A percentile compares a stretch with the other conserved stretches of the same genome.
These are phyloP conservation scores for Lactarius hatsudake DNA, from an alignment of 768 basidiomycete species.

Conservation along the genomic window DNA sequence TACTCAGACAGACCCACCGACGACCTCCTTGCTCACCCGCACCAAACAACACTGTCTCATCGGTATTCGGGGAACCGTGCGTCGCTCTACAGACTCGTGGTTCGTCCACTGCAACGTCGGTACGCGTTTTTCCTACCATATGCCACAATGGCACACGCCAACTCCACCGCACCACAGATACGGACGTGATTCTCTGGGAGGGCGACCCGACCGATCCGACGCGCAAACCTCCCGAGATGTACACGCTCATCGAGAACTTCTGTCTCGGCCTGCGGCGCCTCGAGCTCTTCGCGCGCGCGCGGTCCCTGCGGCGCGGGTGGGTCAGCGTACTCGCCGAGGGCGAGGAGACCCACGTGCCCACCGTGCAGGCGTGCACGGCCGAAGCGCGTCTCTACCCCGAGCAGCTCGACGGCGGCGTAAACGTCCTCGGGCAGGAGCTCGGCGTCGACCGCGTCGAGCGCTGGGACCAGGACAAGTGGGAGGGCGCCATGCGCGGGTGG, in stretches of 20 bases:
- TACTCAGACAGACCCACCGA: constrained; percentile 75
- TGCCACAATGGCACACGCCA: not conserved
- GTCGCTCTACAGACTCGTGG: constrained; percentile 91
- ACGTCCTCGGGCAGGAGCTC: constrained; percentile 30
- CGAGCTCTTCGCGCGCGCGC: constrained; percentile 77
- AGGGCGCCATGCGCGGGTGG: constrained; percentile 54
- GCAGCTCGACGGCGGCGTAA: constrained; percentile 38
- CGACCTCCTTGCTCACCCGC: constrained; percentile 79
- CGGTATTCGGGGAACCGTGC: constrained; percentile 95
- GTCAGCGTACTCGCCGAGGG: constrained; percentile 75
- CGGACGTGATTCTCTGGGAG: constrained; percentile 97
- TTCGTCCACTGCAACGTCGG: constrained; percentile 99
- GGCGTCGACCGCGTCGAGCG: constrained; percentile 36
- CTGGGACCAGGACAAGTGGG: constrained; percentile 68
- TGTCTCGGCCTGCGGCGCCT: constrained; percentile 90
- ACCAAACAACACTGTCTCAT: constrained; percentile 97
- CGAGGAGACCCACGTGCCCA: constrained; percentile 52
- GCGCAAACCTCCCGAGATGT: constrained; percentile 92
- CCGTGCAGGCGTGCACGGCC: constrained; percentile 29
- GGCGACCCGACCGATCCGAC: constrained; percentile 82
- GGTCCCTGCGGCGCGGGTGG: constrained; percentile 83
- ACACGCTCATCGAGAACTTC: constrained; percentile 95
- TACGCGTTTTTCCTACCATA: constrained; percentile 38
- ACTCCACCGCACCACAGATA: constrained; percentile 49
- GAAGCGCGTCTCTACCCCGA: constrained; percentile 29